Conservation (phyloP, 768 basidiomycete species). For the Mycena albidolilacea region DNA sequence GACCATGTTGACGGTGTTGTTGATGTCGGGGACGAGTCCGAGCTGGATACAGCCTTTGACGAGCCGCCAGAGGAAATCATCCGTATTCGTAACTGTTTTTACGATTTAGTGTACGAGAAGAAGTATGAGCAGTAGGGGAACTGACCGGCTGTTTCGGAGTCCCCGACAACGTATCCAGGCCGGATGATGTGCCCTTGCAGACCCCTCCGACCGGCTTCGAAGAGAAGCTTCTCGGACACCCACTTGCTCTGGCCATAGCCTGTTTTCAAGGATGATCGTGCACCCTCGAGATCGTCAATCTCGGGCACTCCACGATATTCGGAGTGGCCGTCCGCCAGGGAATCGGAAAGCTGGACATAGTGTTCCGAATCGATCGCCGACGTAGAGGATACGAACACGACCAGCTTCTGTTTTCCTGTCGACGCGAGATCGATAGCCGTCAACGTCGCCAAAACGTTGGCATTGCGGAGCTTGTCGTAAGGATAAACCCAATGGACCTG, state of each 20-base stretch:
- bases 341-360: constrained; percentile 91
- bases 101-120: not conserved
- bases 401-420: constrained; percentile 77
- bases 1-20: constrained; percentile 98
- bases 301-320: constrained; percentile 84
- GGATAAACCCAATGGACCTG: constrained; percentile 99
- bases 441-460: constrained; percentile 95
- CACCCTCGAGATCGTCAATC: constrained; percentile 90
- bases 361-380: constrained; percentile 94
- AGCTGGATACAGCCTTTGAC: constrained; percentile 99
- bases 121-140: constrained; percentile 5
- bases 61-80: constrained; percentile 98
- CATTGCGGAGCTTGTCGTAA: constrained; percentile 90
- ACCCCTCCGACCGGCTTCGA: constrained; percentile 92
- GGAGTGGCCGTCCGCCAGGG: constrained; percentile 58
- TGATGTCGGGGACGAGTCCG: constrained; percentile 96
- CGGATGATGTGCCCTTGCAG: constrained; percentile 89
- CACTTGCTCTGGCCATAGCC: constrained; percentile 99
- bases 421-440: constrained; percentile 87
- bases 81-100: constrained; percentile 91
- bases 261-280: constrained; percentile 79
- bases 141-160: constrained; percentile 89
- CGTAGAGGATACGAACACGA: constrained; percentile 96
- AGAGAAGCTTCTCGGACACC: constrained; percentile 96
- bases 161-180: constrained; percentile 97